These are phyloP conservation scores for Amaranthus hypochondriacus DNA, from an alignment of 148 eudicot species.

Conservation along the genomic window DNA sequence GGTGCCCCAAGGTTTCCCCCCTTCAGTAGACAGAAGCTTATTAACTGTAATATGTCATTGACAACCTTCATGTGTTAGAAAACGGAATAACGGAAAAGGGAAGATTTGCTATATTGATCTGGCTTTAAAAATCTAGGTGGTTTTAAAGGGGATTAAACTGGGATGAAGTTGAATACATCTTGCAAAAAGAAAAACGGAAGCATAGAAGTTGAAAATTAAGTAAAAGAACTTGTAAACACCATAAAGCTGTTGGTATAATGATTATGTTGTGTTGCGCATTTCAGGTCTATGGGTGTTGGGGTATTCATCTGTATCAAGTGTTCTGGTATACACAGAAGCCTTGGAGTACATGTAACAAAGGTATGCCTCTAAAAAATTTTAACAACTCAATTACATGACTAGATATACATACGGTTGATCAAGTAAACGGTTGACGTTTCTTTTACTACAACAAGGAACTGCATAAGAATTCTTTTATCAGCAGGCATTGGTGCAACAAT, in stretches of 20 bases:
- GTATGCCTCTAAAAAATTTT: constrained; percentile 26
- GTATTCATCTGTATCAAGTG: constrained; percentile 94
- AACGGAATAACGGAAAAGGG: not conserved
- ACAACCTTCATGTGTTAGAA: too few relatives aligned
- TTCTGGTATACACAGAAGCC: constrained; percentile 96
- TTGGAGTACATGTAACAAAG: constrained; percentile 94
- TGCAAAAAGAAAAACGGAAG: not conserved
- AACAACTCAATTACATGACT: not conserved
- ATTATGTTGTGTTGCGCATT: constrained; percentile 15
- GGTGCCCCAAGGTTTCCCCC: too few relatives aligned
- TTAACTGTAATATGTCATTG: too few relatives aligned
- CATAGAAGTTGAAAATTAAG: not conserved
- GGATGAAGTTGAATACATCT: not conserved
- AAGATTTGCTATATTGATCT: not conserved
- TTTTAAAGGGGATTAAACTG: not conserved
- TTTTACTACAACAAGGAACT: not conserved
- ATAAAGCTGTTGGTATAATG: not conserved
- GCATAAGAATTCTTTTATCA: not conserved
- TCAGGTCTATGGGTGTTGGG: constrained; percentile 76
- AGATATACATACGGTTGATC: not conserved
- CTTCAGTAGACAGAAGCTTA: too few relatives aligned
- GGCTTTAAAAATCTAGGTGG: not conserved
- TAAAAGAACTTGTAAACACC: not conserved
- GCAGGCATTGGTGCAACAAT: not conserved
- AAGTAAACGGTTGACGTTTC: not conserved